These are phyloP conservation scores for Cladosporium austrohemisphaericum DNA, from an alignment of 2,329 filamentous ascomycete genomes.

Conservation along the genomic window DNA sequence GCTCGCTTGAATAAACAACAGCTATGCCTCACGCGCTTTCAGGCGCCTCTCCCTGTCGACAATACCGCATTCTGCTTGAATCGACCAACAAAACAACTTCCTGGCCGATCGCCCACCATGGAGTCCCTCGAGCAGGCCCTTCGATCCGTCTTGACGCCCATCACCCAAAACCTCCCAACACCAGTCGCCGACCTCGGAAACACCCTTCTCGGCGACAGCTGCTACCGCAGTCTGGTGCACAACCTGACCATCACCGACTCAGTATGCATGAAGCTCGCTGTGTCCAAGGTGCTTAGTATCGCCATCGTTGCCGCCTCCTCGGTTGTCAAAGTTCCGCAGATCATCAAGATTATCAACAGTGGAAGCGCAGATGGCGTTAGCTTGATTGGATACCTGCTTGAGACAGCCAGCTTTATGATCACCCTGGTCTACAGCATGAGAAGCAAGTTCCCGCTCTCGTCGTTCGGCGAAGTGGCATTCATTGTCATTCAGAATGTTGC, in stretches of 20 bases:
- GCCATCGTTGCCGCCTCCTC: conserved; percentile 87
- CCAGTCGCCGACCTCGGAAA: conserved; percentile 71
- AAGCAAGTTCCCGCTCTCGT: conserved; percentile 90
- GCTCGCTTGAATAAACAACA: too few species aligned
- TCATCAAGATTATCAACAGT: conserved; percentile 82
- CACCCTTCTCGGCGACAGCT: conserved; percentile 74
- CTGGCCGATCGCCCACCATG: conserved; percentile 32
- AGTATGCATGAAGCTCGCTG: conserved; percentile 79
- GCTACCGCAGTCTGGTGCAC: conserved; percentile 82
- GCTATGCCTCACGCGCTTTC: too few species aligned
- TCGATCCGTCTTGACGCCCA: conserved; percentile 41
- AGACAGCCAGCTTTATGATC: conserved; percentile 84
- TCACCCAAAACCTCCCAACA: conserved; percentile 54
- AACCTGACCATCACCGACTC: conserved; percentile 75
- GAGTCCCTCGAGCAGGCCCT: conserved; percentile 43
- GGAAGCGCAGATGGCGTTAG: conserved; percentile 78
- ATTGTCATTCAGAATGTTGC: conserved; percentile 90
- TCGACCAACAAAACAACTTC: too few species aligned
- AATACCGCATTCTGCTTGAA: too few species aligned
- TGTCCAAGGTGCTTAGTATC: conserved; percentile 89
- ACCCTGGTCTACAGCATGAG: conserved; percentile 88
- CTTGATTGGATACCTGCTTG: conserved; percentile 88
- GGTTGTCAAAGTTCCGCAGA: conserved; percentile 95
- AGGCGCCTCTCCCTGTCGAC: too few species aligned
- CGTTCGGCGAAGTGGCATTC: conserved; percentile 89